Evolutionary conservation across 768 basidiomycete genomes (phyloP), one percentile per base, ranked within the genome.

Genomic region (Kondoa malvinella): DNA sequence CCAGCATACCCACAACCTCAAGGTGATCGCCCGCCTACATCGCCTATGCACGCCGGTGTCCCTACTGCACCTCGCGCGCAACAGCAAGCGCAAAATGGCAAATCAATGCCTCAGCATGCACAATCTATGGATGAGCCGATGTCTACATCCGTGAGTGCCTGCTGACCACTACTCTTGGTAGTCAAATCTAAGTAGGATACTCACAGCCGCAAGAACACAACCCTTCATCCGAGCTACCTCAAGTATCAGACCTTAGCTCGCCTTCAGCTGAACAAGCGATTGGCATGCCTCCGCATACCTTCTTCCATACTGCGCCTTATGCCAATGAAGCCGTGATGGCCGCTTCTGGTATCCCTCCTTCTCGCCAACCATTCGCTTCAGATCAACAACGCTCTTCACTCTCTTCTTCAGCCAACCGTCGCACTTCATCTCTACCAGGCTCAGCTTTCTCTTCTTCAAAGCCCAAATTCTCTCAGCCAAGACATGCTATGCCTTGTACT

Each of bases 401-500:
- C 29, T 30, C 16, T 63, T 31, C 15, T 29, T 63, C 61, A 21
- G 33, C 61, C 32, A 63, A 63, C n/a, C 61, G 61, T 16, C 61
- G 61, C 27, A 8, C 26, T 3, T 14, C 61, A 16, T 17, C 61
- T 63, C 32, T 33, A 32, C 25, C 58, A 14, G 58, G 58, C 12
- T 33, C 61, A 32, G 30, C 61, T 16, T 27, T 33, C 30, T 2
- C 61, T 63, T n/a, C 61, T 27, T 16, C 12, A 15, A 27, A 25
- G 30, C 12, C 27, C 8, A 31, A 25, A 31, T 31, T 50, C 27
- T 25, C 58, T 8, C 30, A 25, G 12, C 58, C 58, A 4, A 59
- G 58, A 31, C 27, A 14, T 14, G 30, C 16, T 30, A 69, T 70
- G 33, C 72, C 72, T 3, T 73, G 72, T 57, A 70, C 70, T 25